Evolutionary conservation across 768 basidiomycete genomes (phyloP), one percentile per base, ranked within the genome.

Genomic region (Podaxis sp.): DNA sequence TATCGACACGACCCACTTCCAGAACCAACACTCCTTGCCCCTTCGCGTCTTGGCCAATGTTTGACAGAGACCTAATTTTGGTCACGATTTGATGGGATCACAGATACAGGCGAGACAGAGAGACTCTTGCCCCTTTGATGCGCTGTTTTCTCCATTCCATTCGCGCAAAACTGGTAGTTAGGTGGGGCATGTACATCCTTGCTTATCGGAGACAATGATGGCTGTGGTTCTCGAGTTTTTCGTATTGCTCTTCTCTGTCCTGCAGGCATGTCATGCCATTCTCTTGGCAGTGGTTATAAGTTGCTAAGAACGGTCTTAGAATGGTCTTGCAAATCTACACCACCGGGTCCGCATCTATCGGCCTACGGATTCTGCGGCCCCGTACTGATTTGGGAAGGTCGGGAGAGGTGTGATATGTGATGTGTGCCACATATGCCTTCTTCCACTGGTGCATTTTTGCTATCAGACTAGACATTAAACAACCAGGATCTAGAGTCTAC

Each of bases 381-480:
- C 33, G 33, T 10, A 58, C 57, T 22, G 28, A 52, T 40, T 60
- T 51, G 22, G 58, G 37, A 60, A 60, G 15, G 58, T 51, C 49
- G 58, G 37, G 58, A 50, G 58, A 48, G 11, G 33, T 17, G 30
- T 22, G 20, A 54, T 54, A 28, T 8, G 33, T 49, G 46, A 53
- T 37, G 33, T 24, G 8, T 41, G 24, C 36, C 59, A 51, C 28
- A 22, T 60, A 44, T 54, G 38, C 40, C 59, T 53, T 53, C 51
- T 60, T 44, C 44, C 38, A 49, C 40, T 41, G 46, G 11, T 26
- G 20, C 37, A 38, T 17, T 53, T 60, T 22, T 20, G 6, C 51
- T 44, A 20, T 30, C 44, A 26, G 40, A 2, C 38, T 57, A 20
- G 56, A 44, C 20, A 22, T 12, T 22, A 33, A 8, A 33, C 28